These are phyloP conservation scores for Hymenochaete sp. DNA, from an alignment of 1,284 basidiomycete species.

Conservation along the genomic window DNA sequence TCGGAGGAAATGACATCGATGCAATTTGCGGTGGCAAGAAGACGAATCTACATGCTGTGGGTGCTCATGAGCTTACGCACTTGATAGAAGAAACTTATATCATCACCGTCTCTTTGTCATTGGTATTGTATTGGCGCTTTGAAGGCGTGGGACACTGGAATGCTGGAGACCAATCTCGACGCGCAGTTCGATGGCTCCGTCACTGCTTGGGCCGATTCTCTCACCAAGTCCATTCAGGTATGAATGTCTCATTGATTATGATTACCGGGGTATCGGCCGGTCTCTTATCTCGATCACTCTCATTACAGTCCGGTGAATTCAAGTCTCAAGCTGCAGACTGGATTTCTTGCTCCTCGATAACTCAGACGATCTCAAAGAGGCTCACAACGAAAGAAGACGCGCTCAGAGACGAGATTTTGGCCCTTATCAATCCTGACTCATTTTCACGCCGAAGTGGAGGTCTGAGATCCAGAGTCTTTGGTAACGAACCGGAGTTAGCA, in stretches of 20 bases:
- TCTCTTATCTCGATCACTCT: background rate
- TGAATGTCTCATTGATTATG: background rate
- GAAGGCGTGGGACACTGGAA: conserved; percentile 32
- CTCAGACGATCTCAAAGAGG: conserved; percentile 25
- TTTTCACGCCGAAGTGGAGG: background rate
- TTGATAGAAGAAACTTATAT: background rate
- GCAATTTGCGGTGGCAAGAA: conserved; percentile 32
- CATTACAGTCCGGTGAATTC: conserved; percentile 32
- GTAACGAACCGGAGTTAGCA: conserved; percentile 32
- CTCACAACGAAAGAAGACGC: background rate
- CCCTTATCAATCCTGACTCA: conserved; percentile 15
- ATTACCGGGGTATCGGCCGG: background rate
- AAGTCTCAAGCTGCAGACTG: conserved; percentile 32
- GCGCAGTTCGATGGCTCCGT: conserved; percentile 33
- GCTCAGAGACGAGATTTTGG: conserved; percentile 29
- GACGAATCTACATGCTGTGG: conserved; percentile 45
- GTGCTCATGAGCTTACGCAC: conserved; percentile 14
- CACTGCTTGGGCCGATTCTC: conserved; percentile 35
- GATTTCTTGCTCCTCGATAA: conserved; percentile 39
- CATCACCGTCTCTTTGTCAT: background rate
- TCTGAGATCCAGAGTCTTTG: conserved; percentile 17
- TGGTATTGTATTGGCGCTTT: background rate
- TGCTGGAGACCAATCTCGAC: conserved; percentile 37
- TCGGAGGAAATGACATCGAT: conserved; percentile 37
- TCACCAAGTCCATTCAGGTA: conserved; percentile 38